Evolutionary conservation across 129 eudicot genomes (phyloP).

Genomic region (Centella asiatica): DNA sequence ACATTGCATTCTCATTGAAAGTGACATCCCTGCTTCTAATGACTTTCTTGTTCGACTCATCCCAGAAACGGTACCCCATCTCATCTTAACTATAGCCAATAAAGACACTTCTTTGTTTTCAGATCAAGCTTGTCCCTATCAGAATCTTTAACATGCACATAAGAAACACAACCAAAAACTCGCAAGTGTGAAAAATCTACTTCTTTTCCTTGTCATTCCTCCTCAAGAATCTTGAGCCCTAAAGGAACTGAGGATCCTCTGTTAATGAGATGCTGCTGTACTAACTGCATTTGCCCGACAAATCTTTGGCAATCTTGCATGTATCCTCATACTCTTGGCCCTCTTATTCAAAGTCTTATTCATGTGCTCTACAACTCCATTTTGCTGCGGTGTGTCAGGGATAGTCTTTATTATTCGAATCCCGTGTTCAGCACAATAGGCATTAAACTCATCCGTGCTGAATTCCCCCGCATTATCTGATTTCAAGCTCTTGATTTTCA

Average conservation of each 20-base stretch:
- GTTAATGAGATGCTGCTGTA: not conserved
- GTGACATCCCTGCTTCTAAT: too few species aligned
- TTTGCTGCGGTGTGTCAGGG: not conserved
- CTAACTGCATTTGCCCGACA: not conserved
- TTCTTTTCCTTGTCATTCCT: too few species aligned
- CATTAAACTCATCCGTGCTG: not conserved
- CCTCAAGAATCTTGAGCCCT: too few species aligned
- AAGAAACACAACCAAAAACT: too few species aligned
- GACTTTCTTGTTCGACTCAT: too few species aligned
- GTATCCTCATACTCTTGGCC: too few species aligned
- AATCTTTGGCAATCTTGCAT: not conserved
- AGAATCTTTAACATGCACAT: not conserved
- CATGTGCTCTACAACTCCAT: not conserved
- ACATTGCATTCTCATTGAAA: too few species aligned
- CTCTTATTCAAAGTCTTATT: not conserved
- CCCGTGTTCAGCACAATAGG: not conserved
- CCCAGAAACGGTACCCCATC: too few species aligned
- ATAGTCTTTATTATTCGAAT: not conserved
- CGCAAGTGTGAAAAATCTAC: not conserved
- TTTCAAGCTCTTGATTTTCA: not conserved
- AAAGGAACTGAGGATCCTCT: too few species aligned
- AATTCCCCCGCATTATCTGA: not conserved
- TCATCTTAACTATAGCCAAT: not conserved
- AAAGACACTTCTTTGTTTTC: not conserved
- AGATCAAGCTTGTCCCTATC: not conserved